Base-by-base conservation (phyloP, 345 rosid species). In the Euphorbia peplus region DNA sequence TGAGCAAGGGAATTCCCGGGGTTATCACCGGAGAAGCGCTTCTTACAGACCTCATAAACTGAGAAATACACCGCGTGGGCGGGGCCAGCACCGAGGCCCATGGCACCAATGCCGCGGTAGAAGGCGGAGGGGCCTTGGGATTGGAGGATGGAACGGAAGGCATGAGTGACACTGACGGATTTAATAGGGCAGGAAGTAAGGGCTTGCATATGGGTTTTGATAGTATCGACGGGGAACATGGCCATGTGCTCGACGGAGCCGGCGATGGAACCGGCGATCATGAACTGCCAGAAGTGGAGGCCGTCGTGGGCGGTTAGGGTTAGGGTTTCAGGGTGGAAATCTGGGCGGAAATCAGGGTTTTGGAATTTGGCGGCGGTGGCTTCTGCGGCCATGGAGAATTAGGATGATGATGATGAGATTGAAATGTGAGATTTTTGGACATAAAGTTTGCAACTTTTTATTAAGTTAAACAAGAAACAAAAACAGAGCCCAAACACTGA, bases 21-120 rank as follows among this genome's bases (percentile, higher is more conserved):
- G 61, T 92, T 83, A 0, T 81, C 81, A 1, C 83, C 76, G 39
- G 99, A 92, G 21, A 95, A 78, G 58, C 47, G 80, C 79, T 83
- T 84, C 84, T 95, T 95, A 5, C 88, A 90, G 10, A 67, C 68
- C 77, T 95, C 99, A 47, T 95, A 95, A 1, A 95, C 79, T 1
- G 98, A 92, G 81, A 95, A 95, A 42, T 95, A 92, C 13, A 92
- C 96, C 22, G 99, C 99, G 68, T 95, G 99, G 21, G 99, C 99
- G 0, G 99, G 99, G n/a, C 99, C 99, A 2, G 99, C 99, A 2
- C 99, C 99, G 8, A 95, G 85, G 3, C 91, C 99, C 98, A 95
- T 90, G 56, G 99, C 99, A 55, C 88, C 93, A 21, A 92, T 92
- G 37, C 99, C 99, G 1, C 98, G 85, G 78, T 95, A 95, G 28